Base-by-base conservation (phyloP, 768 basidiomycete species). In the Agaricus blazei region DNA sequence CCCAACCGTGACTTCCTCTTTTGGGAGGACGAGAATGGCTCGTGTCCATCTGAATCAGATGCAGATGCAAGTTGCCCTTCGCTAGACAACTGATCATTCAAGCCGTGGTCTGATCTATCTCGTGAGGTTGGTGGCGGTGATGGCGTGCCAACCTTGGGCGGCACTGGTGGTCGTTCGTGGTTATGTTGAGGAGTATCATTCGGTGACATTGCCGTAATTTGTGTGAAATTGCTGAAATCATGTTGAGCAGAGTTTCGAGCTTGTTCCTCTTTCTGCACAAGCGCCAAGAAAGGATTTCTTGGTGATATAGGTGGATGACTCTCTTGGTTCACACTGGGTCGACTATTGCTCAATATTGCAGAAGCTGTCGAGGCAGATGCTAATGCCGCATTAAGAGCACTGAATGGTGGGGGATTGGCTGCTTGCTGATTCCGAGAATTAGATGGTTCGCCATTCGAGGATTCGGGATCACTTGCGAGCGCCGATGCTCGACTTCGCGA, bases 31-130 rank as follows among this genome's bases (percentile, higher is more conserved):
- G 34, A 24, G 7, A 49, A 37, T n/a, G 73, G 75, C 60, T 72
- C 73, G 61, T 70, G 69, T 24, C 68, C 52, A 19, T 67, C 63
- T 2, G 74, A 77, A 47, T 76, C 77, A 3, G 74, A 74, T 28
- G 77, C 75, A 49, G 80, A 79, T 40, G 73, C 73, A 38, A 78
- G 65, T 46, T 69, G 65, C 53, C 74, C 75, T 61, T 77, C 80
- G 54, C 68, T 64, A 42, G 66, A 58, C 27, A 67, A 62, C 15
- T 57, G 38, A 37, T 56, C 36, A 28, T 54, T 38, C 36, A 47
- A 54, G 36, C 38, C 29, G 6, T 50, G 26, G 19, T 40, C 54
- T 24, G 62, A 52, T 28, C 48, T 47, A 56, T 61, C 63, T 29
- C 57, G 50, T 23, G 51, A 62, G 49, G 48, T 52, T 48, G 38